Evolutionary conservation across 768 basidiomycete genomes (phyloP).

Genomic region (Austroboletus festivus): DNA sequence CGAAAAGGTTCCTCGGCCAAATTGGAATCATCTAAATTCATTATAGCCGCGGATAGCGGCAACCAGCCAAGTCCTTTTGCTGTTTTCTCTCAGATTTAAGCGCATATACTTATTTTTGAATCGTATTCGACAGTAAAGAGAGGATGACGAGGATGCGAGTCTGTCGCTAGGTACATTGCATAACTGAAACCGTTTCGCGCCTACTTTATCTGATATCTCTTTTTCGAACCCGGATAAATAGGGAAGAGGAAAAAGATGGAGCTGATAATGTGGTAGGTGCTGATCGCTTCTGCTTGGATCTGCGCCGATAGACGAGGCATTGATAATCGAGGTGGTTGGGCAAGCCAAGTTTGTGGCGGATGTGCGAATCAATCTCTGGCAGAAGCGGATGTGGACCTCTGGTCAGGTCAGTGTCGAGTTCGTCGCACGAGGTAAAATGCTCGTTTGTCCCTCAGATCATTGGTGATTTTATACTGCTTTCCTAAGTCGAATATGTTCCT

Average conservation of each 20-base stretch:
- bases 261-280: conserved; percentile 30
- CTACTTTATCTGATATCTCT: neutral
- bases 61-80: neutral
- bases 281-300: conserved; percentile 44
- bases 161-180: conserved; percentile 2
- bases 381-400: conserved; percentile 67
- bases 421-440: conserved; percentile 48
- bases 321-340: conserved; percentile 47
- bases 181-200: too few relatives aligned
- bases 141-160: conserved; percentile 10
- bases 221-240: neutral
- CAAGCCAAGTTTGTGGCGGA: conserved; percentile 53
- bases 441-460: neutral
- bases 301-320: conserved; percentile 52
- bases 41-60: too few relatives aligned
- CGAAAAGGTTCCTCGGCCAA: too few relatives aligned
- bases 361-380: conserved; percentile 50
- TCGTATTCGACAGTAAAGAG: conserved; percentile 12
- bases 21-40: too few relatives aligned
- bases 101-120: neutral
- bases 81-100: neutral
- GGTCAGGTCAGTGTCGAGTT: conserved; percentile 59
- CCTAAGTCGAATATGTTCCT: conserved; percentile 29
- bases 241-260: conserved; percentile 9
- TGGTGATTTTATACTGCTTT: neutral